A percentile compares a stretch with the other conserved stretches of the same genome.
phyloP scores from a whole-genome alignment of 2,329 filamentous ascomycete species.

The Epichloe amarillans region DNA sequence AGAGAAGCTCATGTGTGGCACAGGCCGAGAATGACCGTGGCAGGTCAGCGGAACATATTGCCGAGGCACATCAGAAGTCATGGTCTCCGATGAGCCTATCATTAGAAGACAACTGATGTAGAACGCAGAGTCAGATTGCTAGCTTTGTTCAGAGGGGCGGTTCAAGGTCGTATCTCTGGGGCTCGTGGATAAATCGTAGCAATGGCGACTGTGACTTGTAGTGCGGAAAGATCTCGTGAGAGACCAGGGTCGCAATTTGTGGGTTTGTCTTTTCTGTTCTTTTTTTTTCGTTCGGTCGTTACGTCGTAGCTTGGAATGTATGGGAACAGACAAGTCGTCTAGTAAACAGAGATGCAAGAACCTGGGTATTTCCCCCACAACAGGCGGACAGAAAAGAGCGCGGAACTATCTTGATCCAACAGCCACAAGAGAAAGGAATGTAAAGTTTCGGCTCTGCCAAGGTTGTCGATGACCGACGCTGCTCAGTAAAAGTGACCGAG shows the following conservation, averaged over 20 bases:
- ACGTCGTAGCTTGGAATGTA: background rate
- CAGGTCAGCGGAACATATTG: slow-evolving; percentile 81
- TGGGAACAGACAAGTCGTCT: background rate
- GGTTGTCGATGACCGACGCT: background rate
- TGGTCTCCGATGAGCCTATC: slow-evolving; percentile 7
- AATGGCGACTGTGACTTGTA: background rate
- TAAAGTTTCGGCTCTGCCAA: background rate
- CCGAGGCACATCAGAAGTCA: slow-evolving; percentile 26
- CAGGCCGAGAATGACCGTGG: slow-evolving; percentile 84
- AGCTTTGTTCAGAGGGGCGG: background rate
- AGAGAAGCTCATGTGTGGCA: slow-evolving; percentile 85
- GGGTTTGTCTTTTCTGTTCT: too few relatives aligned
- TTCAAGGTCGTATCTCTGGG: background rate
- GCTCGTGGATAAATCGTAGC: background rate
- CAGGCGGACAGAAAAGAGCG: background rate
- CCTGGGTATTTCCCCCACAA: slow-evolving; percentile 3
- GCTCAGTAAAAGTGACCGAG: background rate
- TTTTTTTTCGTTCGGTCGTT: background rate
- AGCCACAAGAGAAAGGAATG: background rate
- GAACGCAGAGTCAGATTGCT: background rate
- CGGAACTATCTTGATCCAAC: background rate
- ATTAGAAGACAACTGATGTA: background rate
- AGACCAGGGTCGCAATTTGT: background rate
- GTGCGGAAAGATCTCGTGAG: background rate
- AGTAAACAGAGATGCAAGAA: background rate